Percentiles rank a stretch among this genome's conserved stretches.
phyloP scores from a whole-genome alignment of 371 early-diverging fungal genomes.

The Mucor indicus region DNA sequence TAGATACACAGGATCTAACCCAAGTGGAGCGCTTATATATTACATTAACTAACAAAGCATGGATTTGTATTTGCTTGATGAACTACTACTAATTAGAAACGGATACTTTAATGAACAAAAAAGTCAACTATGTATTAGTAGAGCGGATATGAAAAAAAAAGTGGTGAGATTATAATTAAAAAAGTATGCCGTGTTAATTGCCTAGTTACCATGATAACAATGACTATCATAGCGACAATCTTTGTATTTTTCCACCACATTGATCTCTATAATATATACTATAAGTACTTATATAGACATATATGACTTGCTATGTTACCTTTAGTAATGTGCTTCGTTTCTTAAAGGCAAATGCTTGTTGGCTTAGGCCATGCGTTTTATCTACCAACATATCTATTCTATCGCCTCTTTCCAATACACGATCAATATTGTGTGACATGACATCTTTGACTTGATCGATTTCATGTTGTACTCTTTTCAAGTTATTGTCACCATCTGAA shows the following conservation, averaged over 20 bases:
- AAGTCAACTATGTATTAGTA: too few relatives aligned
- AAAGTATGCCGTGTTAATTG: too few relatives aligned
- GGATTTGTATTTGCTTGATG: too few relatives aligned
- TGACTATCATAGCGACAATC: conserved; percentile 62
- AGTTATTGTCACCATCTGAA: conserved; percentile 69
- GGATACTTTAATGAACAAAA: too few relatives aligned
- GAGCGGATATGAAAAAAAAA: too few relatives aligned
- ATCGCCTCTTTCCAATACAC: conserved; percentile 87
- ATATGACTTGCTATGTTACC: conserved; percentile 27
- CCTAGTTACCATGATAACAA: conserved; percentile 64
- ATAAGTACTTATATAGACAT: background rate
- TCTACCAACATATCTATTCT: conserved; percentile 86
- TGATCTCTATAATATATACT: conserved; percentile 42
- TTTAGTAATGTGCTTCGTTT: conserved; percentile 80
- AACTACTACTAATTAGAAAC: too few relatives aligned
- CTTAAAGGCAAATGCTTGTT: conserved; percentile 84
- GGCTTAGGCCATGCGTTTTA: conserved; percentile 84
- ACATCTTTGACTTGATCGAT: conserved; percentile 91
- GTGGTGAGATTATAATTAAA: too few relatives aligned
- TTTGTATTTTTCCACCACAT: conserved; percentile 94
- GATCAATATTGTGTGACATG: conserved; percentile 91
- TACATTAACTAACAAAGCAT: too few relatives aligned
- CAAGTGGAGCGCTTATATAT: too few relatives aligned
- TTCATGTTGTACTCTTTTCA: conserved; percentile 81
- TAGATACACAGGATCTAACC: too few relatives aligned